These are phyloP conservation scores for Seiridium unicorne DNA, from an alignment of 2,329 filamentous ascomycete genomes.

Conservation along the genomic window DNA sequence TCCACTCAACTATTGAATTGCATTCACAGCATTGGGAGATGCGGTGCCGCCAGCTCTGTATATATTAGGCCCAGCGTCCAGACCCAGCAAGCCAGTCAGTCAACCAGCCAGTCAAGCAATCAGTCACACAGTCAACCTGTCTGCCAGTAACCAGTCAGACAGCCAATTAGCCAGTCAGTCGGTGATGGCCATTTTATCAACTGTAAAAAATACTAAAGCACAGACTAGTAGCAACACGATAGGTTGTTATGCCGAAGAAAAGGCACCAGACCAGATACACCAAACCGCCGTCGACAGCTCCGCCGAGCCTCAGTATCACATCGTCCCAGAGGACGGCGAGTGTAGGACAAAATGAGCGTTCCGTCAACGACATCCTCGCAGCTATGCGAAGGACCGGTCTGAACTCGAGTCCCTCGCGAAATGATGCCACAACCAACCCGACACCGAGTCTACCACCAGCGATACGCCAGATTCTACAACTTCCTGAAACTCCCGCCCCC, in stretches of 20 bases:
- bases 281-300: constrained; percentile 56
- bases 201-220: too few relatives aligned
- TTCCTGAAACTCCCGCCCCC: constrained; percentile 55
- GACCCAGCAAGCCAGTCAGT: too few relatives aligned
- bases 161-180: too few relatives aligned
- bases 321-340: constrained; percentile 24
- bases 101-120: too few relatives aligned
- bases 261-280: constrained; percentile 53
- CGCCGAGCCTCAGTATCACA: constrained; percentile 44
- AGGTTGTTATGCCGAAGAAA: constrained; percentile 60
- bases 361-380: constrained; percentile 61
- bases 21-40: too few relatives aligned
- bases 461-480: constrained; percentile 57
- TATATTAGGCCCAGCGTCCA: too few relatives aligned
- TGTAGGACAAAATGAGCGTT: constrained; percentile 32
- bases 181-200: too few relatives aligned
- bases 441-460: constrained; percentile 57
- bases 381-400: constrained; percentile 49
- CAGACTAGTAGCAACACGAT: not conserved
- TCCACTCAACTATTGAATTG: too few relatives aligned
- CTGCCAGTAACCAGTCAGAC: too few relatives aligned
- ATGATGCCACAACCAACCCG: constrained; percentile 26
- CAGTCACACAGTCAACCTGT: too few relatives aligned
- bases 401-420: constrained; percentile 20
- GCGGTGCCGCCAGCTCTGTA: too few relatives aligned